Evolutionary conservation across 176 grass and related monocot genomes (phyloP).

Genomic region (Carex parvula): DNA sequence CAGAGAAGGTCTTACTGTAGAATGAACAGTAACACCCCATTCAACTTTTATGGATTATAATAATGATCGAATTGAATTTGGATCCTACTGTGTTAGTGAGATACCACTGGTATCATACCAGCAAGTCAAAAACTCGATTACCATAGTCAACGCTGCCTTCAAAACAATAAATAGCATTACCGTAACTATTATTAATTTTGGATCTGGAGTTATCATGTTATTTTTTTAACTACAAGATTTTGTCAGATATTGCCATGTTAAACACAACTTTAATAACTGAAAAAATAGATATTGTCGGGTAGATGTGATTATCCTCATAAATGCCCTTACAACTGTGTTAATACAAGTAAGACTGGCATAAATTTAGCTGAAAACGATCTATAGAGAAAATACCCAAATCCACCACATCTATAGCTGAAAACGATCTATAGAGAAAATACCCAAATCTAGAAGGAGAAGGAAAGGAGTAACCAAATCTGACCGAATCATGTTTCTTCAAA

Average conservation of each 20-base stretch:
- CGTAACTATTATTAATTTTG: not conserved
- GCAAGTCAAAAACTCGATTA: not conserved
- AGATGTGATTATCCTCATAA: not conserved
- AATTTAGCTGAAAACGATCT: not conserved
- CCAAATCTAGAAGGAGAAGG: not conserved
- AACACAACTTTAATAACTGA: not conserved
- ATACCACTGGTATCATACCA: no score
- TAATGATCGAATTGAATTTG: no score
- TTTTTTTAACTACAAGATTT: not conserved
- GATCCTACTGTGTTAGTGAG: no score
- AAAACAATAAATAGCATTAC: not conserved
- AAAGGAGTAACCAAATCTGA: no score
- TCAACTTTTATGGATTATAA: no score
- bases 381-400: not conserved
- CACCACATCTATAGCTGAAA: not conserved
- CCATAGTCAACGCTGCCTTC: not conserved
- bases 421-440: not conserved
- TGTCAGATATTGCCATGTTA: not conserved
- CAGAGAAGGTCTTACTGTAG: no score
- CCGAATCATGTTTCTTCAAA: no score
- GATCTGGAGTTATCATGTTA: not conserved
- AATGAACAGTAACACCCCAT: no score
- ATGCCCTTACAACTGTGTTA: not conserved
- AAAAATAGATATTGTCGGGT: not conserved
- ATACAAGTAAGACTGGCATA: not conserved